These are phyloP conservation scores for Meyerozyma elateridarum DNA, from an alignment of 1,139 yeast genomes.

Conservation along the genomic window DNA sequence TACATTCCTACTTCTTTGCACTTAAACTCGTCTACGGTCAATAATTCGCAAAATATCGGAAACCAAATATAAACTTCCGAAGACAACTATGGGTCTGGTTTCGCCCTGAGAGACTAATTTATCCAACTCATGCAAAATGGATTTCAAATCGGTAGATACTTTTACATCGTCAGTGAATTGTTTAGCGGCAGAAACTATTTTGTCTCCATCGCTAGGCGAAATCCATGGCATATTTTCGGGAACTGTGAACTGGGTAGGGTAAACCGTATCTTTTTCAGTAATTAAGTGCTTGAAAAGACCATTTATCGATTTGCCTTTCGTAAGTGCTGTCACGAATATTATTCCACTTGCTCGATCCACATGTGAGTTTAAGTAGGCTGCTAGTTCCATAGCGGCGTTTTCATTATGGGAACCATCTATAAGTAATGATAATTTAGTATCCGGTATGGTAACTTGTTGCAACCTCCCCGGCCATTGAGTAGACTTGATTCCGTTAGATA, in stretches of 20 bases:
- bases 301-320: constrained; percentile 63
- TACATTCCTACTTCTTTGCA: no score
- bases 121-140: constrained; percentile 14
- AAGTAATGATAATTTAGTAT: constrained; percentile 33
- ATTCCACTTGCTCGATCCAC: constrained; percentile 28
- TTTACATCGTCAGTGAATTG: constrained; percentile 12
- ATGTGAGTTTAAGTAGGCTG: constrained; percentile 24
- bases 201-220: constrained; percentile 16
- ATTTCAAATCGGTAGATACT: constrained; percentile 17
- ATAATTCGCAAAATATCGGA: constrained; percentile 55
- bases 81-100: constrained; percentile 46
- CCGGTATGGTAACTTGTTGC: constrained; percentile 35
- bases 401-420: constrained; percentile 94
- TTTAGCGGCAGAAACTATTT: constrained; percentile 13
- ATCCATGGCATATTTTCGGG: constrained; percentile 97
- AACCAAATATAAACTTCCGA: constrained; percentile 77
- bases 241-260: constrained; percentile 56
- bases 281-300: constrained; percentile 51
- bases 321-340: constrained; percentile 67
- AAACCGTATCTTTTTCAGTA: constrained; percentile 46
- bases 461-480: constrained; percentile 64
- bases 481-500: constrained; percentile 46
- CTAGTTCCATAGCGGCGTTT: constrained; percentile 71
- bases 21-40: background rate
- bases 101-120: constrained; percentile 15